Percentiles rank a stretch among this genome's conserved stretches.
phyloP scores from a whole-genome alignment of 78 protist genomes.

The Dictyostelium capitatum region DNA sequence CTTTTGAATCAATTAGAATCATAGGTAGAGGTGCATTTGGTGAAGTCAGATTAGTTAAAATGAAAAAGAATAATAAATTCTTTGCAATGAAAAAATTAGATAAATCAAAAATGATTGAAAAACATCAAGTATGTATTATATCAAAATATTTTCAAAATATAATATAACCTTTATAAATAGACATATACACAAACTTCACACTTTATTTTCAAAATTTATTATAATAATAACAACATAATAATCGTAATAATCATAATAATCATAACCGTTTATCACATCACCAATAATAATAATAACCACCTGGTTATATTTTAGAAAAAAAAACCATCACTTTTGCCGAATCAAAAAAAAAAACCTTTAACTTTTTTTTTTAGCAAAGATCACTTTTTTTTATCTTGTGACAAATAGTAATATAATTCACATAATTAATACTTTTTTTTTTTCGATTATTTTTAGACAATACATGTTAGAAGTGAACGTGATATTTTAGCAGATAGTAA shows the following conservation, averaged over 20 bases:
- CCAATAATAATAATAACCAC: too few relatives aligned
- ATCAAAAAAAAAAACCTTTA: background rate
- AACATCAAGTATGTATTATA: conserved; percentile 77
- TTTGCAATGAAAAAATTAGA: conserved; percentile 90
- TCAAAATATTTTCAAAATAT: too few relatives aligned
- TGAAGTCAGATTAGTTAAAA: conserved; percentile 84
- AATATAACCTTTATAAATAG: background rate
- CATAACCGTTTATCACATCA: too few relatives aligned
- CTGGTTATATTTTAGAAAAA: too few relatives aligned
- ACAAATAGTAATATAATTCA: background rate
- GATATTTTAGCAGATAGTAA: conserved; percentile 87
- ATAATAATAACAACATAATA: too few relatives aligned
- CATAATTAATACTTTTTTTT: background rate
- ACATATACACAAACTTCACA: too few relatives aligned
- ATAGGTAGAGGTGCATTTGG: conserved; percentile 91
- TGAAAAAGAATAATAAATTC: conserved; percentile 78
- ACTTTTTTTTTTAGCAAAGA: background rate
- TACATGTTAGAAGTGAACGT: conserved; percentile 93
- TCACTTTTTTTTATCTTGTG: background rate
- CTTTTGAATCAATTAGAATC: conserved; percentile 81
- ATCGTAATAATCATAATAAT: too few relatives aligned
- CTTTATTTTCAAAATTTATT: too few relatives aligned
- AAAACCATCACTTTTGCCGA: background rate
- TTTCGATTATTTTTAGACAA: conserved; percentile 39
- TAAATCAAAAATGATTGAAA: conserved; percentile 86